Conservation (phyloP, 768 basidiomycete species). For the Inosperma sp. region DNA sequence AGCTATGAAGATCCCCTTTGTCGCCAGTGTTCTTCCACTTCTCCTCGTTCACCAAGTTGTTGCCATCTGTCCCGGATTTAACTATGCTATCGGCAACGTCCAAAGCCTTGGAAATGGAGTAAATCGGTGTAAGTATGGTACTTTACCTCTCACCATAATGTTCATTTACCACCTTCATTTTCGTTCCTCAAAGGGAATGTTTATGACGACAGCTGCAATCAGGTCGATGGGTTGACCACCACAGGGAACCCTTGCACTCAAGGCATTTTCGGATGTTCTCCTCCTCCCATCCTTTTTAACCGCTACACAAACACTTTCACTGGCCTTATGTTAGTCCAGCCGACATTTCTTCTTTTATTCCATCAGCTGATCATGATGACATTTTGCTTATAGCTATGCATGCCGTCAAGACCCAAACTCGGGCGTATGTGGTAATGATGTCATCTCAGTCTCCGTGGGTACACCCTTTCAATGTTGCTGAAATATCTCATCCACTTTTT, state of each 20-base stretch:
- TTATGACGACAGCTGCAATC: conserved; percentile 26
- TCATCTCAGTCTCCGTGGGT: conserved; percentile 31
- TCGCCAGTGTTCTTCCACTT: neutral
- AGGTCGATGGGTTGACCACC: conserved; percentile 27
- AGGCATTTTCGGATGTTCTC: conserved; percentile 28
- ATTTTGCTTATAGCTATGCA: conserved; percentile 21
- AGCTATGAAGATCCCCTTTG: conserved; percentile 4
- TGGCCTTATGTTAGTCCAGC: conserved; percentile 17
- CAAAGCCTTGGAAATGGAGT: conserved; percentile 14
- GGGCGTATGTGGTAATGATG: conserved; percentile 22
- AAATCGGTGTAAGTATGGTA: conserved; percentile 18
- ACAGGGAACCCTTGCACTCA: conserved; percentile 26
- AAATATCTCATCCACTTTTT: neutral
- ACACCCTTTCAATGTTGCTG: neutral
- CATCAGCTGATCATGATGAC: neutral
- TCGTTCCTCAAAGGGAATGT: conserved; percentile 22
- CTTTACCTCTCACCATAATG: neutral
- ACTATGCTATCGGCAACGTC: conserved; percentile 29
- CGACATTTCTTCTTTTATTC: neutral
- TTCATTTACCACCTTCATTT: neutral
- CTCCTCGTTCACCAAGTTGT: conserved; percentile 9
- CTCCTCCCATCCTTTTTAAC: conserved; percentile 27
- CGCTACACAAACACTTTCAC: conserved; percentile 25
- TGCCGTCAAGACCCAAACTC: conserved; percentile 26
- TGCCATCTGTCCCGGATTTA: conserved; percentile 28